Evolutionary conservation across 2,329 filamentous ascomycete genomes (phyloP), one percentile per base, ranked within the genome.

Genomic region (Ceratocystis variospora): DNA sequence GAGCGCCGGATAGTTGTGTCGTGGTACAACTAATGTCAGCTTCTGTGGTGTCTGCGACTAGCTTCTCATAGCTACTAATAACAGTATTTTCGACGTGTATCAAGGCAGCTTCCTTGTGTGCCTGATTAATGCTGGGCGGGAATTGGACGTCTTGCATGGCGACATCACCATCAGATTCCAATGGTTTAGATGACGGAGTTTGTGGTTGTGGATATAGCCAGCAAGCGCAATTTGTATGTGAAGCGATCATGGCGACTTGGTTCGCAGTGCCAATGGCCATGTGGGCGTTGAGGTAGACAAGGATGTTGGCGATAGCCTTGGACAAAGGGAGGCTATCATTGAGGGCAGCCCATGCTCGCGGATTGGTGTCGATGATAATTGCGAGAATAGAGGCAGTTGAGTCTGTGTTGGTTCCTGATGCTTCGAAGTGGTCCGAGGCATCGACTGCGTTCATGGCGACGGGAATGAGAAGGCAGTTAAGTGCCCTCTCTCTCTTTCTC

Each of bases 261-360:
- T 97, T 97, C 65, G 89, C 85, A 75, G 94, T 93, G 76, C 92
- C 95, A 74, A 93, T 92, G 70, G 94, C 91, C 41, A 99, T 83
- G 74, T 99, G 95, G 66, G 93, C 90, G 76, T 99, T 97, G 77
- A 96, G 87, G 77, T 96, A 97, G 78, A 99, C 87, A 72, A 97
- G 87, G 69, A 97, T 83, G 76, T 93, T 85, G 69, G 93, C 90
- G 68, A 99, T 80, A 68, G 90, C 90, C 72, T 88, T 87, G 62
- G 89, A 89, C 68, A 99, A 83, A 33, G 93, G 85, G 6, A 97
- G 85, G 41, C 83, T 83, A 66, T 84, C 77, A 68, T 86, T 80
- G 57, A 97, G 83, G 68, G 89, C 81, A 5, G 89, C 86, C 94
- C 94, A 96, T 71, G 94, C 92, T 71, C 92, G 88, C 1, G 94